phyloP scores from a whole-genome alignment of 495 filamentous ascomycete genomes.

The Podospora australis region DNA sequence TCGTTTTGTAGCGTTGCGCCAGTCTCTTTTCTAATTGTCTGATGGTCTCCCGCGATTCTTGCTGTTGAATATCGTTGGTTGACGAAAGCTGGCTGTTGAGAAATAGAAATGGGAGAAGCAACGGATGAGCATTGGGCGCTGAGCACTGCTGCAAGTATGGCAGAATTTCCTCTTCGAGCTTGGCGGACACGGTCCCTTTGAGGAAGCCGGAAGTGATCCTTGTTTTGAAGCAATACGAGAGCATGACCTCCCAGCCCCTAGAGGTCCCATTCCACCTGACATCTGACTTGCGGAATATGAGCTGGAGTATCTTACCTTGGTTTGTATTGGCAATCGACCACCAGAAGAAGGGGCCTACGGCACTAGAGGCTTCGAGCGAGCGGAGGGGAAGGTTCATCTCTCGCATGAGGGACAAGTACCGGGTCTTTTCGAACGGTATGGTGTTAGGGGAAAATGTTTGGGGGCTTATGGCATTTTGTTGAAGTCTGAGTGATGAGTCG shows the following conservation, averaged over 20 bases:
- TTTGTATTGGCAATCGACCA: background rate
- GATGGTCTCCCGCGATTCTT: conserved; percentile 25
- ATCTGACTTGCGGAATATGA: conserved; percentile 29
- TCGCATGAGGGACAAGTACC: conserved; percentile 22
- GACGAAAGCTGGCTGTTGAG: conserved; percentile 20
- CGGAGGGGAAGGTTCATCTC: conserved; percentile 23
- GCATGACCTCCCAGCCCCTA: conserved; percentile 28
- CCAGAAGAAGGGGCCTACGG: conserved; percentile 33
- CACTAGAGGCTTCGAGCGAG: conserved; percentile 23
- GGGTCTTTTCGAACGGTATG: conserved; percentile 10
- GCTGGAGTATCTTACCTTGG: conserved; percentile 5
- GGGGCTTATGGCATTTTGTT: conserved; percentile 22
- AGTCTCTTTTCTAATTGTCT: conserved; percentile 27
- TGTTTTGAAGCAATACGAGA: conserved; percentile 25
- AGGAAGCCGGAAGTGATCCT: conserved; percentile 25
- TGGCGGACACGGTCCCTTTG: conserved; percentile 24
- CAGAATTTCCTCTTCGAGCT: conserved; percentile 21
- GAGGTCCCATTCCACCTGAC: conserved; percentile 27
- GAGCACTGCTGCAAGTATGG: conserved; percentile 16
- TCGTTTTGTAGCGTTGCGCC: conserved; percentile 23
- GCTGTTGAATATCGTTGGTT: conserved; percentile 26
- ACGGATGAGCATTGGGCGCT: conserved; percentile 20
- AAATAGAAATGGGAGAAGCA: conserved; percentile 27
- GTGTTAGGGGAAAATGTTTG: conserved; percentile 26
- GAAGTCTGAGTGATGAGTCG: conserved; percentile 13